Percentiles rank a stretch among this genome's conserved stretches.
Evolutionary conservation across 108 stramenopile species (phyloP).

Genomic region (Skeletonema grethae): DNA sequence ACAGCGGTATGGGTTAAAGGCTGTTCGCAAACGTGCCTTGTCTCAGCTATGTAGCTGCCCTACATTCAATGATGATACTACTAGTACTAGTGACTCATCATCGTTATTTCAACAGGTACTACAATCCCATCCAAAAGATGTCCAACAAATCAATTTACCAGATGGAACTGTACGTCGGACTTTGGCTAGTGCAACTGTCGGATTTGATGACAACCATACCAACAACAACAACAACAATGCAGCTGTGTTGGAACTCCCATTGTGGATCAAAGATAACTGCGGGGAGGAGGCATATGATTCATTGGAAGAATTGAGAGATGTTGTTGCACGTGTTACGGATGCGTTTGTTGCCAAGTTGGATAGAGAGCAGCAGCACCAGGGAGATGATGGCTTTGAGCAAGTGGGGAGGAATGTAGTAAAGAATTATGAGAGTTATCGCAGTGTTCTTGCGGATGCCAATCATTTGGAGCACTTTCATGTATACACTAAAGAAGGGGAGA

Average conservation of each 20-base stretch:
- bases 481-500: conserved; percentile 42
- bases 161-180: conserved; percentile 32
- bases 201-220: conserved; percentile 17
- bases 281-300: conserved; percentile 49
- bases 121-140: conserved; percentile 16
- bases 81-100: not conserved
- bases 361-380: conserved; percentile 9
- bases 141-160: conserved; percentile 21
- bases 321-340: conserved; percentile 55
- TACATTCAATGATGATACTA: not conserved
- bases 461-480: conserved; percentile 73
- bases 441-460: conserved; percentile 49
- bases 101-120: conserved; percentile 7
- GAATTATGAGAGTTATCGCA: conserved; percentile 27
- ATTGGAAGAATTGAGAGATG: conserved; percentile 71
- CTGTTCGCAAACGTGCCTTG: conserved; percentile 23
- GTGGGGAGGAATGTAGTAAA: conserved; percentile 2
- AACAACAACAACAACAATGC: not conserved
- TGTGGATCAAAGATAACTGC: conserved; percentile 45
- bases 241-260: conserved; percentile 27
- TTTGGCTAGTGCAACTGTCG: conserved; percentile 42
- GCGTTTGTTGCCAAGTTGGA: conserved; percentile 60
- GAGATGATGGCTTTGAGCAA: not conserved
- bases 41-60: conserved; percentile 26
- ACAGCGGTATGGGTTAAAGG: not conserved